A percentile compares a stretch with the other conserved stretches of the same genome.
Conservation (phyloP, 2,329 filamentous ascomycete species). For the Colletotrichum sp. region DNA sequence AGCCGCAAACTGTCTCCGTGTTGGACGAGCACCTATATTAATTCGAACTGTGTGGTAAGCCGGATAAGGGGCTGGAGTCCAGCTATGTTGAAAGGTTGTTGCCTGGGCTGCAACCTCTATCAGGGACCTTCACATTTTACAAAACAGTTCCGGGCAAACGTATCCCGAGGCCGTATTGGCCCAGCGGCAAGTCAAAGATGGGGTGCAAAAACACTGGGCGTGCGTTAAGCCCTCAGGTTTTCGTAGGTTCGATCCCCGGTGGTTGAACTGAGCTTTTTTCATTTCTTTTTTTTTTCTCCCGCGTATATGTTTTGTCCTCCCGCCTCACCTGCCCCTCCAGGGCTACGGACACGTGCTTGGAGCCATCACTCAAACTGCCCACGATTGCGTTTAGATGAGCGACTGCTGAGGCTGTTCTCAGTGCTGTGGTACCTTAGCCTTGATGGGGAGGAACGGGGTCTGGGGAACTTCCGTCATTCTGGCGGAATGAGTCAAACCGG, state of each 20-base stretch:
- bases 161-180: background rate
- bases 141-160: background rate
- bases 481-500: background rate
- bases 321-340: background rate
- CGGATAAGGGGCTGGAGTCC: background rate
- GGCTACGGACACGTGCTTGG: background rate
- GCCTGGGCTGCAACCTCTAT: background rate
- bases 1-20: background rate
- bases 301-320: background rate
- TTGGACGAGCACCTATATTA: background rate
- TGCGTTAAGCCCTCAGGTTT: background rate
- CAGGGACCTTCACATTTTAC: background rate
- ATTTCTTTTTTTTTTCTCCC: background rate
- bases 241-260: background rate
- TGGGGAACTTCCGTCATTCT: background rate
- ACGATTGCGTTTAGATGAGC: background rate
- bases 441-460: background rate
- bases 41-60: background rate
- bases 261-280: background rate
- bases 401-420: background rate
- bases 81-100: background rate
- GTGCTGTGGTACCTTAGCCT: background rate
- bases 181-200: background rate
- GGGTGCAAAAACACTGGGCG: background rate
- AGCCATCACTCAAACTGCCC: background rate